Conservation (phyloP, 805 yeast genomes). For the Candida easanensis region DNA sequence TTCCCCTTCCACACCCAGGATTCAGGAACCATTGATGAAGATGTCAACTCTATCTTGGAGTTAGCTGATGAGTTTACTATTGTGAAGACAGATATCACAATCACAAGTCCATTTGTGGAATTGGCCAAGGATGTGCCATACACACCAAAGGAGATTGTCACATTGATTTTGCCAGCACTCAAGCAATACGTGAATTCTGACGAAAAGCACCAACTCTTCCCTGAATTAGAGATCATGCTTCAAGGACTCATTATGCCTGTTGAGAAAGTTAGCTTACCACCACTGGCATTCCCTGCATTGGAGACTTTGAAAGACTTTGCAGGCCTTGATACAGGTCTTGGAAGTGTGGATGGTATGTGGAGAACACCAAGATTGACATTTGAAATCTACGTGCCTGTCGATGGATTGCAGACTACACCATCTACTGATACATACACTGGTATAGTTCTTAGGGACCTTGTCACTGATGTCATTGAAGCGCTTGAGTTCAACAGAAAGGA, state of each 20-base stretch:
- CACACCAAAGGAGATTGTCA: conserved; percentile 45
- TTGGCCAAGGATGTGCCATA: conserved; percentile 41
- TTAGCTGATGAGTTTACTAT: conserved; percentile 41
- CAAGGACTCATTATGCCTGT: conserved; percentile 15
- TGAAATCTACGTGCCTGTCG: conserved; percentile 54
- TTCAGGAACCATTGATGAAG: conserved; percentile 36
- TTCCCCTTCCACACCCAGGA: conserved; percentile 40
- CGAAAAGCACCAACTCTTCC: conserved; percentile 28
- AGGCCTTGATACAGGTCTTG: conserved; percentile 36
- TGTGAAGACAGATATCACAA: conserved; percentile 18
- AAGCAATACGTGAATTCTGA: conserved; percentile 19
- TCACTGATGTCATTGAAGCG: conserved; percentile 70
- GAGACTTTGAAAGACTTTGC: conserved; percentile 32
- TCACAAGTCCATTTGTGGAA: conserved; percentile 27
- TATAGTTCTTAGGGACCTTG: conserved; percentile 68
- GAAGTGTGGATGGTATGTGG: conserved; percentile 68
- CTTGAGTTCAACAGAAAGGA: conserved; percentile 88
- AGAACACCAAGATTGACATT: conserved; percentile 55
- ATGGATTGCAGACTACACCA: conserved; percentile 67
- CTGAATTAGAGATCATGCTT: conserved; percentile 30
- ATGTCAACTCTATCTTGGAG: conserved; percentile 36
- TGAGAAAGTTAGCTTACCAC: conserved; percentile 22
- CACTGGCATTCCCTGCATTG: conserved; percentile 34
- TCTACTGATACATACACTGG: conserved; percentile 48
- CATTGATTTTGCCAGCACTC: conserved; percentile 52